Base-by-base conservation (phyloP, 768 basidiomycete species). In the Tricholoma flavovirens region DNA sequence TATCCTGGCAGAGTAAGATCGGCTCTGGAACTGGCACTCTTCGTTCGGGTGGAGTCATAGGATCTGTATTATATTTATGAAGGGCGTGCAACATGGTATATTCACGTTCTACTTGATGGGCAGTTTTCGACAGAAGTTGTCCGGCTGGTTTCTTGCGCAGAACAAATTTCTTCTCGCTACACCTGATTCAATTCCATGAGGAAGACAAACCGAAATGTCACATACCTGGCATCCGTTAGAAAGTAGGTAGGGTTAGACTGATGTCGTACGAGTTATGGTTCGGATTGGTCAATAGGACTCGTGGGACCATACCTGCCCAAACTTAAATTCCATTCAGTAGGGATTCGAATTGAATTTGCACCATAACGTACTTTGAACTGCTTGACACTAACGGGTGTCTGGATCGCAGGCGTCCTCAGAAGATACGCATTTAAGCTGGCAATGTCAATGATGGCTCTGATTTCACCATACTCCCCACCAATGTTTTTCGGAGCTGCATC, bases 191-290 rank as follows among this genome's bases (percentile, higher is more conserved):
- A 21, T 36, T 43, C 24, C 38, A 40, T 49, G 48, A 56, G 33
- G 12, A 35, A 24, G 26, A 26, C 22, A 8, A 29, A 55, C 26
- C 48, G 35, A 26, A 17, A 5, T 17, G 17, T 45, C 15, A 72
- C 83, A 26, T 70, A 88, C 88, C 72, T 80, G 15, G 82, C 77
- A 71, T 92, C 91, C 5, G 83, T 90, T 49, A 99, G 71, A 72
- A 98, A 90, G 69, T 98, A 99, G 0, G 96, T 98, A 0, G 96
- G 96, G 66, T 99, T 99, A 7, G 93, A 93, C 90, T 94, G 68
- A 30, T 22, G 30, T 58, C 54, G 49, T 30, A n/a, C 17, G n/a
- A 35, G 36, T 17, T 49, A 49, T 17, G 29, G 46, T 49, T 17
- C 24, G 29, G 45, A 45, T 32, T 29, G 8, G n/a, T 5, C 4